Evolutionary conservation across 2,329 filamentous ascomycete species (phyloP).

Genomic region (Ophiostoma ulmi): DNA sequence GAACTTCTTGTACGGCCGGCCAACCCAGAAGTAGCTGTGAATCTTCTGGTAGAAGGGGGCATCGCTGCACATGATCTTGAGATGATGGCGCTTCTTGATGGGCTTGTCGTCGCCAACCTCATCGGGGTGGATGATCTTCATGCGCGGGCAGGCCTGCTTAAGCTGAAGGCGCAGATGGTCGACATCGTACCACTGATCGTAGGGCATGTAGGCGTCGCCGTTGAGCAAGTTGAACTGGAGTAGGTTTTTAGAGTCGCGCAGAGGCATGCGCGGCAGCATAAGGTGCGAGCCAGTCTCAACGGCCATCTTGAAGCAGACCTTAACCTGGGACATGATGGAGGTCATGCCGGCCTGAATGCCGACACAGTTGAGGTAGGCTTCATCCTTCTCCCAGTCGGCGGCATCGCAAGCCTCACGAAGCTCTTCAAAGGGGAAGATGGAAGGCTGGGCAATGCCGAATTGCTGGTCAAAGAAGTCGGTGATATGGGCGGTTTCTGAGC

Average conservation of each 20-base stretch:
- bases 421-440: constrained; percentile 29
- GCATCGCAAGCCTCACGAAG: constrained; percentile 30
- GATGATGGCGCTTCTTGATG: constrained; percentile 29
- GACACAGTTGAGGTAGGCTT: constrained; percentile 34
- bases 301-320: constrained; percentile 37
- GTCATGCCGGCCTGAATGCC: constrained; percentile 35
- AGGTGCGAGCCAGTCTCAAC: constrained; percentile 33
- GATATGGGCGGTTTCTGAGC: not conserved
- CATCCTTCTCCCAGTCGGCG: constrained; percentile 30
- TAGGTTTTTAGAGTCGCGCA: constrained; percentile 33
- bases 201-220: constrained; percentile 32
- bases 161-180: constrained; percentile 31
- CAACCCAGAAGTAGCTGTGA: constrained; percentile 34
- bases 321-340: constrained; percentile 35
- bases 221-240: constrained; percentile 35
- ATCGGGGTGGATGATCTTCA: constrained; percentile 33
- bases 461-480: constrained; percentile 33
- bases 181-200: constrained; percentile 36
- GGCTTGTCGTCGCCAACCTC: constrained; percentile 24
- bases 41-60: constrained; percentile 31
- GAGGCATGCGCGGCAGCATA: constrained; percentile 34
- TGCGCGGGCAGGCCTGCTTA: constrained; percentile 32
- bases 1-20: constrained; percentile 32
- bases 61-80: constrained; percentile 28
- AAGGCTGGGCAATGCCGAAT: constrained; percentile 28